These are phyloP conservation scores for Rhododendron ovatum DNA, from an alignment of 148 eudicot species.

Conservation along the genomic window DNA sequence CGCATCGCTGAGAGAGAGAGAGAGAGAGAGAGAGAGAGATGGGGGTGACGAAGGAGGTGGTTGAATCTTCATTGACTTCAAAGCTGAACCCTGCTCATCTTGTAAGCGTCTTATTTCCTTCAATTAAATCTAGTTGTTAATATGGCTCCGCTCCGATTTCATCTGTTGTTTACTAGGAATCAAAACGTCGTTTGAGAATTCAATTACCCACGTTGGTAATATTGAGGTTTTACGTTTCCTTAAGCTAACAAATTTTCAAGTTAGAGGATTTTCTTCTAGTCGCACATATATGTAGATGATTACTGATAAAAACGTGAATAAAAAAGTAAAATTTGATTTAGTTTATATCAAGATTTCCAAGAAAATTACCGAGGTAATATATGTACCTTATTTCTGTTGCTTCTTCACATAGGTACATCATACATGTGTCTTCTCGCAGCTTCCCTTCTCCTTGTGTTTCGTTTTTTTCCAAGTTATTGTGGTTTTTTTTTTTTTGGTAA, in stretches of 20 bases:
- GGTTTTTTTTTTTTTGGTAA: no score
- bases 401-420: not conserved
- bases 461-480: not conserved
- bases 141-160: not conserved
- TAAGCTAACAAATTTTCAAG: not conserved
- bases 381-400: not conserved
- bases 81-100: constrained; percentile 25
- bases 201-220: not conserved
- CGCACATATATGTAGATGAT: not conserved
- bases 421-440: not conserved
- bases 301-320: not conserved
- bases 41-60: constrained; percentile 22
- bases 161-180: not conserved
- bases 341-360: not conserved
- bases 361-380: not conserved
- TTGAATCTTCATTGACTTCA: constrained; percentile 20
- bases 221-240: not conserved
- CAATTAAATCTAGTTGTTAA: not conserved
- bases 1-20: not conserved
- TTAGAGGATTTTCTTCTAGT: not conserved
- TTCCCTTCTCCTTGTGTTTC: not conserved
- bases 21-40: constrained; percentile 18
- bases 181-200: not conserved
- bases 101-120: constrained; percentile 1
- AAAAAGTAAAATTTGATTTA: not conserved